These are phyloP conservation scores for Dalbergia cultrata DNA, from an alignment of 306 rosid species.

Conservation along the genomic window DNA sequence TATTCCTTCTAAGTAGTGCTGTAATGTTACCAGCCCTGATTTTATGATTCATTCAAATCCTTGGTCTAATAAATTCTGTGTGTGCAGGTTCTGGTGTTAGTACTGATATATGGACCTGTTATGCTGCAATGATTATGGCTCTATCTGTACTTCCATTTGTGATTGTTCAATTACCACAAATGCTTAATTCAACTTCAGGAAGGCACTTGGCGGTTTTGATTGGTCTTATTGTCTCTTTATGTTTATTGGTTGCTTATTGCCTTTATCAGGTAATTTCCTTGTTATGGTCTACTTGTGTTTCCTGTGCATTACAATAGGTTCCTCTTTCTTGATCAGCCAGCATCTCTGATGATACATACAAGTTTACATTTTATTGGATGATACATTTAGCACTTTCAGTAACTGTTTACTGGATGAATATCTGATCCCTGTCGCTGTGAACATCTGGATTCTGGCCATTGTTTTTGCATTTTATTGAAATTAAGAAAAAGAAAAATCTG, in stretches of 20 bases:
- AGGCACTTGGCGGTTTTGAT: slow-evolving; percentile 85
- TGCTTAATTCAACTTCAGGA: slow-evolving; percentile 73
- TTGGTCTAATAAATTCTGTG: slow-evolving; percentile 29
- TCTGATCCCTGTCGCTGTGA: slow-evolving; percentile 4
- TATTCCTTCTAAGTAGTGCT: slow-evolving; percentile 18
- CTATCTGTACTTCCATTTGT: slow-evolving; percentile 80
- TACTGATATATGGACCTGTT: slow-evolving; percentile 94
- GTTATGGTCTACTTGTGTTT: slow-evolving; percentile 17
- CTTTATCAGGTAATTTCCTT: slow-evolving; percentile 73
- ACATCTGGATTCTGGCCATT: neutral
- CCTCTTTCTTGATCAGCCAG: neutral
- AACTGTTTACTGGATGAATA: slow-evolving; percentile 32
- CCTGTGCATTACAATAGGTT: neutral
- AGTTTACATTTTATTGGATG: neutral
- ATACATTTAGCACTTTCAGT: neutral
- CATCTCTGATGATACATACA: neutral
- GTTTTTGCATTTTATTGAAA: slow-evolving; percentile 22
- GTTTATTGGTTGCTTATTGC: slow-evolving; percentile 70
- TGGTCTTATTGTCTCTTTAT: slow-evolving; percentile 68
- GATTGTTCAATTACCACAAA: slow-evolving; percentile 90
- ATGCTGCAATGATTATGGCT: slow-evolving; percentile 86
- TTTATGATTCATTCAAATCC: slow-evolving; percentile 35
- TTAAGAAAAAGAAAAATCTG: slow-evolving; percentile 17
- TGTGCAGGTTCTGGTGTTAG: slow-evolving; percentile 94
- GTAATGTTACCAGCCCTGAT: slow-evolving; percentile 8